These are phyloP conservation scores for Penicillium maclennaniae DNA, from an alignment of 495 filamentous ascomycete genomes.

Conservation along the genomic window DNA sequence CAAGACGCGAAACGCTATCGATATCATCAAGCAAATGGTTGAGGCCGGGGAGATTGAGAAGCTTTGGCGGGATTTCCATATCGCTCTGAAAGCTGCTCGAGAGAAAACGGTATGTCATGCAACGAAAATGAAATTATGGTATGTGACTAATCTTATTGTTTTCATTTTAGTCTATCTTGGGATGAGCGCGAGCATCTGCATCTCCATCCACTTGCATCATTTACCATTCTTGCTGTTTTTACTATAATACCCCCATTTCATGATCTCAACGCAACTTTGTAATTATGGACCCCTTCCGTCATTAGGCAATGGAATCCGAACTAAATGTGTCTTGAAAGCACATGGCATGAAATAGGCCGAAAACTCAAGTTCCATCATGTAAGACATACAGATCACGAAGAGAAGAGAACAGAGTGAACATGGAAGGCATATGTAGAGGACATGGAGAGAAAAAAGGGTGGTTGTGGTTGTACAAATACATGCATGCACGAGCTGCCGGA, in stretches of 20 bases:
- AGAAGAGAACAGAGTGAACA: conserved; percentile 21
- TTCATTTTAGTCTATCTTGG: conserved; percentile 1
- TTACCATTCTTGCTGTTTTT: neutral
- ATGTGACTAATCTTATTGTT: neutral
- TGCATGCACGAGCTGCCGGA: conserved; percentile 41
- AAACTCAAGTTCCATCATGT: conserved; percentile 33
- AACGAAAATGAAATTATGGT: neutral
- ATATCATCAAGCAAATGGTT: conserved; percentile 56
- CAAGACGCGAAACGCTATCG: conserved; percentile 50
- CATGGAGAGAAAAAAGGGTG: conserved; percentile 24
- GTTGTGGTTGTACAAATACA: conserved; percentile 45
- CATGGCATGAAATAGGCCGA: conserved; percentile 2
- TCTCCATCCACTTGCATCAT: neutral
- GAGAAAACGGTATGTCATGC: conserved; percentile 8
- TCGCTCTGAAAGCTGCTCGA: conserved; percentile 43
- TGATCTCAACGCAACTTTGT: neutral
- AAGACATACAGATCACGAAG: conserved; percentile 28
- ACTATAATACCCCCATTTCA: neutral
- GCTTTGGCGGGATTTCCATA: conserved; percentile 58
- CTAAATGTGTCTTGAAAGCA: neutral
- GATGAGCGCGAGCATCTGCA: neutral
- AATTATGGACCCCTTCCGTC: neutral
- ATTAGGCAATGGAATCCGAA: neutral
- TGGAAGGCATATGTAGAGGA: conserved; percentile 16
- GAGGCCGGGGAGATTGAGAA: conserved; percentile 49